These are phyloP conservation scores for Arthrobotrys conoides DNA, from an alignment of 2,329 filamentous ascomycete species.

Conservation along the genomic window DNA sequence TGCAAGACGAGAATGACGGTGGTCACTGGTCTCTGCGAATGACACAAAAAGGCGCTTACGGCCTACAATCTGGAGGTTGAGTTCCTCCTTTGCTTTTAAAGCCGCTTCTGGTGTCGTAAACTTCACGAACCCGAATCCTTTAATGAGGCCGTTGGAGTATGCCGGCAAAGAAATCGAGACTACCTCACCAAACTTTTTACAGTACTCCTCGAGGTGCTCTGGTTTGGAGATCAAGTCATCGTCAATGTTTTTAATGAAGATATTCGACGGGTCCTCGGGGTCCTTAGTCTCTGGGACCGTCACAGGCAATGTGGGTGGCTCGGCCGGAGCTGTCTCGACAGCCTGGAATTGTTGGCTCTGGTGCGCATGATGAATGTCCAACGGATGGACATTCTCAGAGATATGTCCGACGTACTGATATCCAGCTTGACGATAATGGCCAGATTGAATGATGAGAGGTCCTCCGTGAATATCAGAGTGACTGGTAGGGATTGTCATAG, in stretches of 20 bases:
- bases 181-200: constrained; percentile 91
- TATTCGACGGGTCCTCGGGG: constrained; percentile 73
- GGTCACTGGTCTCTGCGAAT: constrained; percentile 64
- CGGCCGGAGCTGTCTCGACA: constrained; percentile 2
- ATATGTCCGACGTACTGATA: constrained; percentile 22
- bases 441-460: constrained; percentile 13
- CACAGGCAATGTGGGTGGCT: constrained; percentile 20
- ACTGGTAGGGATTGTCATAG: constrained; percentile 18
- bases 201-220: constrained; percentile 91
- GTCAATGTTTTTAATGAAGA: constrained; percentile 99
- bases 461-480: background rate
- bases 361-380: constrained; percentile 20
- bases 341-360: constrained; percentile 5
- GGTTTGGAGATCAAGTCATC: constrained; percentile 93
- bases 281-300: constrained; percentile 63
- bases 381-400: constrained; percentile 40
- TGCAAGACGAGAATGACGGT: constrained; percentile 62
- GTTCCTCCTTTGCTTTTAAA: constrained; percentile 84
- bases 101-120: constrained; percentile 92
- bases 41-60: constrained; percentile 64
- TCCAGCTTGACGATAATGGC: constrained; percentile 27
- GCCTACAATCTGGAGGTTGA: constrained; percentile 77
- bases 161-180: constrained; percentile 95
- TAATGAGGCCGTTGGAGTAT: constrained; percentile 89
- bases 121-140: constrained; percentile 96